Base-by-base conservation (phyloP, 208 protist species). In the Trypanosoma brucei region DNA sequence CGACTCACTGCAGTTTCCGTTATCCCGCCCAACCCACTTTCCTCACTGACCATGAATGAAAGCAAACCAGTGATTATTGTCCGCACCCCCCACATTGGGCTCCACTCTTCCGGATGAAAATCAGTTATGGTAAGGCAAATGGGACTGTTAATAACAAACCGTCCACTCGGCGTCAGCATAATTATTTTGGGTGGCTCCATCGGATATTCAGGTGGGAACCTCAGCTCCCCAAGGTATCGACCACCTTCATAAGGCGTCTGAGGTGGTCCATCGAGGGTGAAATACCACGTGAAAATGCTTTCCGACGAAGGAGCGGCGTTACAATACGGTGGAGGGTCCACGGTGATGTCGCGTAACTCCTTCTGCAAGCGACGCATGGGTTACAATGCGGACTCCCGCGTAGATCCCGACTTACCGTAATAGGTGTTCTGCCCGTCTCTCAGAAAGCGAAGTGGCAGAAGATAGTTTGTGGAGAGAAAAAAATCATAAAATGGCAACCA, bases 281-380 rank as follows among this genome's bases (percentile, higher is more conserved):
- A 59, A 99, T 89, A 83, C 96, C 97, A 99, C 37, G 90, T 81
- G 44, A 99, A 95, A 56, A 99, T 88, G 79, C 98, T 97, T 30
- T 71, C 39, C 3, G 72, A 59, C 9, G 82, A 76, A 0, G 88
- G 86, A 1, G 42, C 52, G 9, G 83, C 72, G 3, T 58, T 9
- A 57, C 79, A 90, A 30, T 71, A 46, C 6, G 70, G 44, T 8
- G 78, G 54, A 5, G 60, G 50, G 31, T 83, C 70, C 22, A 52
- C 58, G 22, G 64, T 33, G 3, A 93, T 59, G 38, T 56, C 65
- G 36, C 35, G 59, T 52, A 84, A 66, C 68, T 95, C 86, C 55
- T 81, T 91, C 46, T 84, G 79, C 7, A 86, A 58, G 1, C 83
- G 59, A 9, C 49, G 58, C 36, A 82, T n/a, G 63, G 68, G 83